Conservation (phyloP, 2,329 filamentous ascomycete genomes). For the Cladophialophora immunda region DNA sequence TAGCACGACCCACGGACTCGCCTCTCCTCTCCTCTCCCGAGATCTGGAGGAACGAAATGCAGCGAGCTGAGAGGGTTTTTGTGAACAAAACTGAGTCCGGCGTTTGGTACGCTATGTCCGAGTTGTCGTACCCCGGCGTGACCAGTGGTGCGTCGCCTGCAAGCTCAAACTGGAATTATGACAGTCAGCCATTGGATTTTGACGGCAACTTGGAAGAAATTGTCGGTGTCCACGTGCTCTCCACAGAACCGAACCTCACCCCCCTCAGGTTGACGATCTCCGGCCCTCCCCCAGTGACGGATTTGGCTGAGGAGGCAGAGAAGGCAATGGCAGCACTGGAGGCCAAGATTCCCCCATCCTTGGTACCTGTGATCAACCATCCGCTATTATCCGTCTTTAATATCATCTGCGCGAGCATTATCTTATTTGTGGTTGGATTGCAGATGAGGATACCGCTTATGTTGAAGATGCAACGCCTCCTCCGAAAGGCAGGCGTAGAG, state of each 20-base stretch:
- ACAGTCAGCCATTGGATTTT: constrained; percentile 35
- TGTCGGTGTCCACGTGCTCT: constrained; percentile 75
- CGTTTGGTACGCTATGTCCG: constrained; percentile 94
- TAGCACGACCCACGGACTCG: constrained; percentile 83
- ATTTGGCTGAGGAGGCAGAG: constrained; percentile 34
- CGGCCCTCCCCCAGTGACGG: constrained; percentile 30
- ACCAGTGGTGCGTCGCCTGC: constrained; percentile 72
- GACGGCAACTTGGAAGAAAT: constrained; percentile 50
- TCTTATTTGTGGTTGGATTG: constrained; percentile 35
- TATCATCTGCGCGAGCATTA: constrained; percentile 30
- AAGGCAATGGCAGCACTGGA: constrained; percentile 33
- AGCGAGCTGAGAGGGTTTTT: constrained; percentile 74
- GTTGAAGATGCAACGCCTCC: constrained; percentile 34
- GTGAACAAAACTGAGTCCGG: constrained; percentile 87
- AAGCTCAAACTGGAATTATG: constrained; percentile 37
- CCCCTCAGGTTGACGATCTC: constrained; percentile 47
- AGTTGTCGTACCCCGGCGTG: constrained; percentile 83
- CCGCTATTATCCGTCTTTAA: constrained; percentile 33
- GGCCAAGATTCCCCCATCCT: constrained; percentile 28
- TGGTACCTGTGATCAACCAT: constrained; percentile 31
- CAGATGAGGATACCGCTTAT: constrained; percentile 35
- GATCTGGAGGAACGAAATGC: constrained; percentile 46
- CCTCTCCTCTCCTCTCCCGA: constrained; percentile 43
- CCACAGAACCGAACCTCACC: constrained; percentile 62
- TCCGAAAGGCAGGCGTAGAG: constrained; percentile 35